Base-by-base conservation (phyloP, 441 rosid genomes). In the Erodium moschatum region DNA sequence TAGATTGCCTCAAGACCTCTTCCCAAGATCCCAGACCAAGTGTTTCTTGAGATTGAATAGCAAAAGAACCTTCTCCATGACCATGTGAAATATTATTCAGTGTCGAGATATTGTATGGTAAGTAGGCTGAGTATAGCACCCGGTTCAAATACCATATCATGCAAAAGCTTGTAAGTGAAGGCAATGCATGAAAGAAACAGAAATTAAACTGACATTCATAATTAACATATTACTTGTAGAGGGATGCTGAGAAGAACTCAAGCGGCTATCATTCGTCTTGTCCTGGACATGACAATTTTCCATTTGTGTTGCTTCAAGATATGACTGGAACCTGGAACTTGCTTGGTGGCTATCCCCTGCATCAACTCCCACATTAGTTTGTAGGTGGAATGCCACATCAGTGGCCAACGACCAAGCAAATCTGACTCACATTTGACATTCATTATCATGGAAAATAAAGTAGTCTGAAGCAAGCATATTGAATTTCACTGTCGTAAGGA, bases 281-380 rank as follows among this genome's bases (percentile, higher is more conserved):
- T 72, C 77, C 67, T 58, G 65, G 9, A 72, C 67, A 69, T 69
- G 58, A 79, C 72, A 70, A 72, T 48, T 74, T 66, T 84, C 86
- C 71, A 82, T 60, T 67, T 80, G 86, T 40, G 76, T 68, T 6
- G 81, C 73, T 69, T 78, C 78, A 64, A 65, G 71, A 77, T 71
- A 70, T 61, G 77, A 67, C 71, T 67, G 75, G 56, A 73, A 75
- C 64, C 79, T 70, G 44, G 85, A 80, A 73, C 81, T 82, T 71
- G 82, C 71, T 73, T 82, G 96, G 68, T 80, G 85, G 77, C 87
- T 84, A 77, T 92, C 94, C 74, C 79, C 97, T 86, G 87, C 84
- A 77, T 78, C 70, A 77, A 73, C 73, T 68, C 69, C 69, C 76
- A 68, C 50, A 70, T 29, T 70, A 76, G 31, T 76, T 70, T 54